These are phyloP conservation scores for Aspergillus thermomutatus DNA, from an alignment of 2,329 filamentous ascomycete genomes.

Conservation along the genomic window DNA sequence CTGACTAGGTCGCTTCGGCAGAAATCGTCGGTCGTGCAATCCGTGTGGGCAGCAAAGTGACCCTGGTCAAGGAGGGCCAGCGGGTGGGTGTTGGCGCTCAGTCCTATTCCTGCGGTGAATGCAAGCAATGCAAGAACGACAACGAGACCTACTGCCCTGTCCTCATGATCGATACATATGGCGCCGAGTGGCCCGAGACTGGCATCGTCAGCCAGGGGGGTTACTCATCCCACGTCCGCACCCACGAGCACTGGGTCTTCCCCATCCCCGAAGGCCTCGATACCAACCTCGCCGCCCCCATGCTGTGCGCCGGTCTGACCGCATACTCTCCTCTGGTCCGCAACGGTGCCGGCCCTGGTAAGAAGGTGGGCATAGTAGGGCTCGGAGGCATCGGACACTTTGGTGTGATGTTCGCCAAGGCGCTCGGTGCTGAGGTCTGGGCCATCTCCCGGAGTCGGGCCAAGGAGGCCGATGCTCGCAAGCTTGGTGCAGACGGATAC, in stretches of 20 bases:
- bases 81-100: slow-evolving; percentile 69
- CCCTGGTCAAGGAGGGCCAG: slow-evolving; percentile 58
- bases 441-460: slow-evolving; percentile 58
- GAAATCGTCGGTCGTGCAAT: slow-evolving; percentile 69
- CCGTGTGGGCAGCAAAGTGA: slow-evolving; percentile 64
- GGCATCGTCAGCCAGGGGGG: slow-evolving; percentile 65
- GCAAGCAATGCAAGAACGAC: slow-evolving; percentile 62
- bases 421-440: slow-evolving; percentile 61
- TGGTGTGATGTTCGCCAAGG: slow-evolving; percentile 66
- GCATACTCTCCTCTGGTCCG: slow-evolving; percentile 73
- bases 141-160: slow-evolving; percentile 68
- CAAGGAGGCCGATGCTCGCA: slow-evolving; percentile 59
- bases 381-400: slow-evolving; percentile 69
- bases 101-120: slow-evolving; percentile 61
- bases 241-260: slow-evolving; percentile 72
- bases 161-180: slow-evolving; percentile 49
- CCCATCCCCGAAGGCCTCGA: slow-evolving; percentile 68
- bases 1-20: slow-evolving; percentile 11
- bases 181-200: slow-evolving; percentile 53
- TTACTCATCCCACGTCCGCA: slow-evolving; percentile 66
- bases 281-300: slow-evolving; percentile 63
- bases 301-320: slow-evolving; percentile 82
- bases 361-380: slow-evolving; percentile 40
- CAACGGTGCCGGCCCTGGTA: slow-evolving; percentile 68
- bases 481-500: slow-evolving; percentile 60